phyloP scores from a whole-genome alignment of 1,139 yeast species.

The Yamadazyma sp. region DNA sequence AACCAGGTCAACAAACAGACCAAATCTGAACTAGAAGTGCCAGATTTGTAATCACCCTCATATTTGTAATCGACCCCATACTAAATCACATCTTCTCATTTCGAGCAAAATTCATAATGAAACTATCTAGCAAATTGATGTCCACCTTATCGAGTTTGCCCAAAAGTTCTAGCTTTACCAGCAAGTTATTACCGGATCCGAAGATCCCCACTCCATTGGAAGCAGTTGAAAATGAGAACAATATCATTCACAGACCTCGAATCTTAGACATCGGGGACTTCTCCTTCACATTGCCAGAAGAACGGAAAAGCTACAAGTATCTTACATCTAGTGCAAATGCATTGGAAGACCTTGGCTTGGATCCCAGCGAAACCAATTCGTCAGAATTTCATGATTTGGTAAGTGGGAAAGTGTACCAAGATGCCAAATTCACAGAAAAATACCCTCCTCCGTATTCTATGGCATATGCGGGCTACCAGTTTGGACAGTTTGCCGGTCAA shows the following conservation, averaged over 20 bases:
- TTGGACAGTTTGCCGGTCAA: slow-evolving; percentile 96
- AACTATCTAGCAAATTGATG: neutral
- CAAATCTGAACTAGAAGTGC: too few species aligned
- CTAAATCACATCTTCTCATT: too few species aligned
- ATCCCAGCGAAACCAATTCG: slow-evolving; percentile 34
- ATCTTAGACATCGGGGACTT: slow-evolving; percentile 63
- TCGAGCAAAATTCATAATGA: neutral
- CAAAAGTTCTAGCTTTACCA: slow-evolving; percentile 53
- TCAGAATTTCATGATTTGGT: slow-evolving; percentile 55
- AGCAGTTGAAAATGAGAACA: slow-evolving; percentile 43
- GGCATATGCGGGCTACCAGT: slow-evolving; percentile 95
- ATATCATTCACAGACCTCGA: slow-evolving; percentile 54
- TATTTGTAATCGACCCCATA: too few species aligned
- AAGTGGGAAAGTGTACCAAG: slow-evolving; percentile 54
- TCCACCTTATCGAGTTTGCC: slow-evolving; percentile 24
- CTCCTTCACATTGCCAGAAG: slow-evolving; percentile 69
- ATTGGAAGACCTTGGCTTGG: slow-evolving; percentile 58
- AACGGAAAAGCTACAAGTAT: slow-evolving; percentile 52
- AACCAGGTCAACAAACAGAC: too few species aligned
- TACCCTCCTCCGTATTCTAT: slow-evolving; percentile 81
- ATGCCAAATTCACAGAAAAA: slow-evolving; percentile 29
- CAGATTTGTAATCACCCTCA: too few species aligned
- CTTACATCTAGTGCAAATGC: slow-evolving; percentile 64
- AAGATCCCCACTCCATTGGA: slow-evolving; percentile 50
- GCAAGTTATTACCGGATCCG: slow-evolving; percentile 57